Evolutionary conservation across 1,284 basidiomycete species (phyloP).

Genomic region (Puccinia hordei): DNA sequence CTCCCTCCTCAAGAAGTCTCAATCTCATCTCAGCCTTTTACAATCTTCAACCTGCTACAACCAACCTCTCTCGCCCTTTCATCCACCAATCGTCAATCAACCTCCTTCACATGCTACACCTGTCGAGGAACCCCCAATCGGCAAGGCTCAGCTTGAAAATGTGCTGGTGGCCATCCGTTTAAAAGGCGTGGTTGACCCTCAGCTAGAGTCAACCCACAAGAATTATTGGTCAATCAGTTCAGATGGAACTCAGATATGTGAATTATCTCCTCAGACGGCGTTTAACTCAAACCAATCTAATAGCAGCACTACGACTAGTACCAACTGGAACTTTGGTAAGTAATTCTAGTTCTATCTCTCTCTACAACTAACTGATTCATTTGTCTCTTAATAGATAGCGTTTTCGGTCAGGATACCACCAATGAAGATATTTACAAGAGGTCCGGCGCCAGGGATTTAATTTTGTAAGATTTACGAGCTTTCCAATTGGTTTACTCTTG

Average conservation of each 20-base stretch:
- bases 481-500: background rate
- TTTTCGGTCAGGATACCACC: constrained; percentile 10
- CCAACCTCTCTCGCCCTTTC: background rate
- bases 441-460: constrained; percentile 34
- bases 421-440: constrained; percentile 24
- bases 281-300: background rate
- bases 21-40: constrained; percentile 2
- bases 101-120: background rate
- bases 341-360: background rate
- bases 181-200: constrained; percentile 11
- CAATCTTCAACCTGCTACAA: constrained; percentile 7
- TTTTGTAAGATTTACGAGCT: constrained; percentile 12
- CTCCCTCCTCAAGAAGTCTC: background rate
- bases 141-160: background rate
- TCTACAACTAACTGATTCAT: background rate
- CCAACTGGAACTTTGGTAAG: constrained; percentile 10
- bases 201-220: background rate
- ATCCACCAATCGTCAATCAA: background rate
- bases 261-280: background rate
- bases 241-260: constrained; percentile 6
- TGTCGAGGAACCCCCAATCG: constrained; percentile 3
- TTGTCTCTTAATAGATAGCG: background rate
- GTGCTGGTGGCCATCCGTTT: constrained; percentile 28
- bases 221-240: constrained; percentile 6
- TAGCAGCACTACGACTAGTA: background rate